Evolutionary conservation across 2,329 filamentous ascomycete species (phyloP).

Genomic region (Microsporum audouinii): DNA sequence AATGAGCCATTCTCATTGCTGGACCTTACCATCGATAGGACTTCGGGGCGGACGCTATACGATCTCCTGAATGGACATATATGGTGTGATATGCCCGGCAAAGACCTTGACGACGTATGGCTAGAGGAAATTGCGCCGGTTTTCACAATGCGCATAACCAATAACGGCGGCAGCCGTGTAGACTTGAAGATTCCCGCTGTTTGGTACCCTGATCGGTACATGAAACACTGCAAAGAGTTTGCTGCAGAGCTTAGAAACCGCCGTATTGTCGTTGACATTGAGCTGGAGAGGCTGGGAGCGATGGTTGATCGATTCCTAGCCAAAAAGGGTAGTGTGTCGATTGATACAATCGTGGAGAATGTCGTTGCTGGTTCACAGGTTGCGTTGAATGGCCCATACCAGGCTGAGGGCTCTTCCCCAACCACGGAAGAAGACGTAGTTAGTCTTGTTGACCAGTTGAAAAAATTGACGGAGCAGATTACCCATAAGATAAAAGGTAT

Average conservation of each 20-base stretch:
- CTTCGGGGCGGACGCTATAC: constrained; percentile 38
- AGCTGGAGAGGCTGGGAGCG: constrained; percentile 24
- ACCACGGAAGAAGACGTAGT: constrained; percentile 13
- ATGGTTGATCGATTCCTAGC: constrained; percentile 22
- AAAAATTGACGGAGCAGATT: constrained; percentile 27
- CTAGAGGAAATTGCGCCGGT: constrained; percentile 43
- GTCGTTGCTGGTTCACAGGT: constrained; percentile 24
- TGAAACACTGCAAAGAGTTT: constrained; percentile 40
- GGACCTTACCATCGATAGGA: constrained; percentile 31
- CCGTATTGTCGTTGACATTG: constrained; percentile 25
- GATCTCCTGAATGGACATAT: constrained; percentile 43
- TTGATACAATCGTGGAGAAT: constrained; percentile 26
- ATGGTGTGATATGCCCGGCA: constrained; percentile 34
- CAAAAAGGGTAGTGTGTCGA: constrained; percentile 17
- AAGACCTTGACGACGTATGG: constrained; percentile 35
- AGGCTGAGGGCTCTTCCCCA: constrained; percentile 12
- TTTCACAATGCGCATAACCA: constrained; percentile 38
- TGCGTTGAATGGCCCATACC: constrained; percentile 6
- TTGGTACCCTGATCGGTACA: constrained; percentile 51
- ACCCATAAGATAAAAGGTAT: constrained; percentile 33
- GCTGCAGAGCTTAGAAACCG: constrained; percentile 38
- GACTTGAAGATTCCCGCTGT: constrained; percentile 42
- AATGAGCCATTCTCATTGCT: constrained; percentile 31
- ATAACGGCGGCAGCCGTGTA: constrained; percentile 23
- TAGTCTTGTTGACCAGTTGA: constrained; percentile 26